These are phyloP conservation scores for Cryphonectria radicalis DNA, from an alignment of 2,329 filamentous ascomycete genomes.

Conservation along the genomic window DNA sequence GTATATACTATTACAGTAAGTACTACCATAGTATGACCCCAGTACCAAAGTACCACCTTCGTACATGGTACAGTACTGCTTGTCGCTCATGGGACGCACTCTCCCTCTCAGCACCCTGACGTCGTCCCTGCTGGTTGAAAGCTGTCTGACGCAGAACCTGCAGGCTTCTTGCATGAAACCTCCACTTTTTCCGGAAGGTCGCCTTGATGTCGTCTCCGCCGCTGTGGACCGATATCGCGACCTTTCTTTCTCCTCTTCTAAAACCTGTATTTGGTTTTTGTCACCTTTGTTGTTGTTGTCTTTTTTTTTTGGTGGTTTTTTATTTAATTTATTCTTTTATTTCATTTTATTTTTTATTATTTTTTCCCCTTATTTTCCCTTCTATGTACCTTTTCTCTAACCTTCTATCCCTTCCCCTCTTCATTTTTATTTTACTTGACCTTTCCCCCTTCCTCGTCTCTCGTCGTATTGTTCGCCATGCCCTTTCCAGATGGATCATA, in stretches of 20 bases:
- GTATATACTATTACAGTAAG: background rate
- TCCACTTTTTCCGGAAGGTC: constrained; percentile 10
- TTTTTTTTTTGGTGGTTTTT: background rate
- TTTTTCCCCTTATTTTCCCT: background rate
- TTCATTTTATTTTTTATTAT: background rate
- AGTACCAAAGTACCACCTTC: background rate
- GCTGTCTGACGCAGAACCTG: background rate
- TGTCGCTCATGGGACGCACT: background rate
- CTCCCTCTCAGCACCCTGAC: background rate
- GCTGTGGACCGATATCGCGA: constrained; percentile 8
- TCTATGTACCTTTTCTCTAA: background rate
- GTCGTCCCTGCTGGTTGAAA: background rate
- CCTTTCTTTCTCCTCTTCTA: background rate
- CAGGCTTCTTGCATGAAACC: background rate
- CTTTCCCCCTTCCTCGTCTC: background rate
- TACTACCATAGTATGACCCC: background rate
- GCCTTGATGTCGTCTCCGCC: constrained; percentile 1
- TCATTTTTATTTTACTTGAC: background rate
- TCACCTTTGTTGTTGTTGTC: background rate
- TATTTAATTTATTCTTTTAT: background rate
- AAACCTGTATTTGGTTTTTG: background rate
- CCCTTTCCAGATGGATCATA: background rate
- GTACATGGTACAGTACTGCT: background rate
- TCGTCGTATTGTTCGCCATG: background rate
- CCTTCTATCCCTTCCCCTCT: background rate